Evolutionary conservation across 1,139 yeast genomes (phyloP), one percentile per base, ranked within the genome.

Genomic region (Debaryomyces singareniensis): DNA sequence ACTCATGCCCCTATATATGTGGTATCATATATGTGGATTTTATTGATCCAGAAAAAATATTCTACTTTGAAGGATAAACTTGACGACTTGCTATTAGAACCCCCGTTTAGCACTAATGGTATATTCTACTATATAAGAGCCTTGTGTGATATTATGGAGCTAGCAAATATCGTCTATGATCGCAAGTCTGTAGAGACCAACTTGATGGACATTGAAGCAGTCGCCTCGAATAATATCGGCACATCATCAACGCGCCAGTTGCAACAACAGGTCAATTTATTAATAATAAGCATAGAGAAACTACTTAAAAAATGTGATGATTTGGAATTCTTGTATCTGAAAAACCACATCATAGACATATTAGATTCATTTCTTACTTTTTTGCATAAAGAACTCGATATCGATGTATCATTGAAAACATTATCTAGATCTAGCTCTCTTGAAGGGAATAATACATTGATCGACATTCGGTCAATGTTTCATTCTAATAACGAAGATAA

Each of bases 91-190:
- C 39, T 69, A 20, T 50, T 70, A 24, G 61, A 56, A 33, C 69
- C 68, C 1, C 76, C 77, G 0, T 70, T 57, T 40, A 58, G 56
- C 35, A 49, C 47, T 6, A 71, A 71, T 29, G 76, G 77, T 0
- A 49, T 54, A 0, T 54, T 61, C 28, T 58, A 61, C 33, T 66
- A 53, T 35, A 40, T 67, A 15, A 34, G 50, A 33, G 53, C 53
- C 5, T 36, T 62, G 14, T 56, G 68, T 34, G 38, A 45, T 27
- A 37, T 64, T 12, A 39, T 37, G 27, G 46, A 18, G 21, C 21
- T 18, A 18, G 21, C 21, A 7, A 7, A n/a, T n/a, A 27, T 3
- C 26, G 30, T n/a, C 28, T 4, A 20, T 20, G 16, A 18, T 29
- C 14, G 13, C n/a, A 13, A 33, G 28, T 4, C 24, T 20, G n/a